Evolutionary conservation across 1,284 basidiomycete species (phyloP).

Genomic region (Sanghuangporus weigelae): DNA sequence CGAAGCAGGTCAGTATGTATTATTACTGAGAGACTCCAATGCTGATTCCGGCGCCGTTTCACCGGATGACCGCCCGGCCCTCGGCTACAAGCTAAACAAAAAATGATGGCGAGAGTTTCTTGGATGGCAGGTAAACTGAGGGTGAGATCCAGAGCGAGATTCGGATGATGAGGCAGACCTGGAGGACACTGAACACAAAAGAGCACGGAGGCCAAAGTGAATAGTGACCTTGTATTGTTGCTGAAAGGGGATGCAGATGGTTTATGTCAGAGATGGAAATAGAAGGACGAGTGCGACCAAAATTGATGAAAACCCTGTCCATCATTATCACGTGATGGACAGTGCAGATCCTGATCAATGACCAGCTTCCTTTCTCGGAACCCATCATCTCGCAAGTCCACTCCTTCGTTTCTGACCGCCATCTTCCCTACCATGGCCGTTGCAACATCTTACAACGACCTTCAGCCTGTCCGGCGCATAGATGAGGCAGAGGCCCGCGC

Average conservation of each 20-base stretch:
- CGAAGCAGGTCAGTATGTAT: neutral
- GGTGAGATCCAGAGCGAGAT: neutral
- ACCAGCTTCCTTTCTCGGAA: conserved; percentile 4
- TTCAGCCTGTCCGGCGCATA: conserved; percentile 19
- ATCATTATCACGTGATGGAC: neutral
- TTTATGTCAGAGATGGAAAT: neutral
- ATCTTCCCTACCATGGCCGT: conserved; percentile 13
- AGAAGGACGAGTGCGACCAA: neutral
- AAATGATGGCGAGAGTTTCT: neutral
- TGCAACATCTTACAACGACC: conserved; percentile 17
- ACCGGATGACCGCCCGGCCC: neutral
- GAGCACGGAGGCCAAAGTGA: neutral
- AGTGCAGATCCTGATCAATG: conserved; percentile 2
- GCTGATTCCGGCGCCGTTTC: neutral
- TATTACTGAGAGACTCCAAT: neutral
- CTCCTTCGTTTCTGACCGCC: neutral
- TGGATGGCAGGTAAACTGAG: neutral
- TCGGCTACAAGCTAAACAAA: neutral
- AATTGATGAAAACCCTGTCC: conserved; percentile 13
- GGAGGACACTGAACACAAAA: neutral
- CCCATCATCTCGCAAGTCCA: neutral
- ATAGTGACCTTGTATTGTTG: neutral
- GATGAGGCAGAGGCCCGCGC: conserved; percentile 46
- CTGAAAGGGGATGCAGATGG: neutral
- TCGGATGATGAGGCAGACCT: neutral